phyloP scores from a whole-genome alignment of 441 rosid genomes.

The Arabidopsis hybrid region DNA sequence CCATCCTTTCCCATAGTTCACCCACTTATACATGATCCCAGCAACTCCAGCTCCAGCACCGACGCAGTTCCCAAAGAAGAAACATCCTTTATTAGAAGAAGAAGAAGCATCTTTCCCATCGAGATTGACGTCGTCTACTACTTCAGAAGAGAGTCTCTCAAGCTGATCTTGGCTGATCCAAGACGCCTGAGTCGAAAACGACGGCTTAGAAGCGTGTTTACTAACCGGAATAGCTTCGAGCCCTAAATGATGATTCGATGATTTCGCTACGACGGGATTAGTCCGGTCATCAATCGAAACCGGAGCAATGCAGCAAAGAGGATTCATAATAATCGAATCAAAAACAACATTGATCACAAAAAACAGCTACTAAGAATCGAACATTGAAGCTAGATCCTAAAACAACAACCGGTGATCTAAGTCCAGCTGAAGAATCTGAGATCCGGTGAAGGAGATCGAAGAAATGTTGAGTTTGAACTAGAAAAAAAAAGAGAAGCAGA shows the following conservation, averaged over 20 bases:
- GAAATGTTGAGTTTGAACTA: conserved; percentile 12
- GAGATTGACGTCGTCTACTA: conserved; percentile 44
- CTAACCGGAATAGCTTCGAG: conserved; percentile 44
- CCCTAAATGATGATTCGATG: conserved; percentile 50
- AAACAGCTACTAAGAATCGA: neutral
- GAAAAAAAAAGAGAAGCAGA: conserved; percentile 5
- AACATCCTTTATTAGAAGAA: conserved; percentile 47
- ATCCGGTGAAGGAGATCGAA: conserved; percentile 37
- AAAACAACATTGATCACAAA: conserved; percentile 31
- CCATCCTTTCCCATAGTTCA: conserved; percentile 96
- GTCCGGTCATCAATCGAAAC: conserved; percentile 87
- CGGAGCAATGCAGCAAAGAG: conserved; percentile 99
- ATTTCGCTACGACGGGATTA: conserved; percentile 65
- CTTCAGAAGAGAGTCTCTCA: conserved; percentile 51
- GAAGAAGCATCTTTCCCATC: conserved; percentile 45
- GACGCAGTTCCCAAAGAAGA: conserved; percentile 50
- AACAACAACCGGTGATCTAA: neutral
- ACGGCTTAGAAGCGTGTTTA: conserved; percentile 55
- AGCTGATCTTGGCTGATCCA: conserved; percentile 63
- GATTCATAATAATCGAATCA: conserved; percentile 71
- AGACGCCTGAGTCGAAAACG: conserved; percentile 65
- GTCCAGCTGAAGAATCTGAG: conserved; percentile 35
- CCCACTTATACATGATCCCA: conserved; percentile 96
- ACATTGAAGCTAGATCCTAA: conserved; percentile 16
- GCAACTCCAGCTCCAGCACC: conserved; percentile 56